phyloP scores from a whole-genome alignment of 768 basidiomycete genomes.

The Brasilioporus rufonigricans region DNA sequence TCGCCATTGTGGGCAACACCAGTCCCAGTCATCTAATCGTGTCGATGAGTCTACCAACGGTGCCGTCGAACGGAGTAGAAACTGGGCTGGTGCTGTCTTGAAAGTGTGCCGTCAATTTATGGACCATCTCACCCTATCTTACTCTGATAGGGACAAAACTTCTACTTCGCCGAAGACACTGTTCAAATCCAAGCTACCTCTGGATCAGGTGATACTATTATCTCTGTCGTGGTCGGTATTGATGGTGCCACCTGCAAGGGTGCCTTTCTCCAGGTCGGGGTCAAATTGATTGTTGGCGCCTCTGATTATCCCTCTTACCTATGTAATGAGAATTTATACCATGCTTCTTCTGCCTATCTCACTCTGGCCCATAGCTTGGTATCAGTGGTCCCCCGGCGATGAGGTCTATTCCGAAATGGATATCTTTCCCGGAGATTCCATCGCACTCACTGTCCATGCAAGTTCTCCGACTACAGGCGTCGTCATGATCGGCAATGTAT shows the following conservation, averaged over 20 bases:
- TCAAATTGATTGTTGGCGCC: neutral
- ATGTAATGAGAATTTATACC: neutral
- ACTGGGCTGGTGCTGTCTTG: neutral
- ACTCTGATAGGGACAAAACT: neutral
- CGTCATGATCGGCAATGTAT: neutral
- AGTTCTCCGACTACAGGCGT: neutral
- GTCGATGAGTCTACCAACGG: too few relatives aligned
- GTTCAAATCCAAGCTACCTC: neutral
- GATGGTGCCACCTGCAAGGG: neutral
- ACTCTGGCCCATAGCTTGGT: conserved; percentile 9
- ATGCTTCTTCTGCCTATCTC: neutral
- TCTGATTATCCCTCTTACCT: neutral
- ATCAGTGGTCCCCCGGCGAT: conserved; percentile 1
- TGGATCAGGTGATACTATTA: neutral
- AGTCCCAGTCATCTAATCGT: neutral
- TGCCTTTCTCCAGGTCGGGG: conserved; percentile 4
- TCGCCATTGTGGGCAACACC: neutral
- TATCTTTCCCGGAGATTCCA: conserved; percentile 5
- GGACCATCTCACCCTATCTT: neutral
- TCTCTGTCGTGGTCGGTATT: conserved; percentile 8
- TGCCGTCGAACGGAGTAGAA: neutral
- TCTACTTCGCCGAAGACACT: neutral
- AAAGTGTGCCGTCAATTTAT: neutral
- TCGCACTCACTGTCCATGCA: neutral
- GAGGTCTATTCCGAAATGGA: neutral